Evolutionary conservation across 345 rosid species (phyloP).

Genomic region (Zanthoxylum bungeanum): DNA sequence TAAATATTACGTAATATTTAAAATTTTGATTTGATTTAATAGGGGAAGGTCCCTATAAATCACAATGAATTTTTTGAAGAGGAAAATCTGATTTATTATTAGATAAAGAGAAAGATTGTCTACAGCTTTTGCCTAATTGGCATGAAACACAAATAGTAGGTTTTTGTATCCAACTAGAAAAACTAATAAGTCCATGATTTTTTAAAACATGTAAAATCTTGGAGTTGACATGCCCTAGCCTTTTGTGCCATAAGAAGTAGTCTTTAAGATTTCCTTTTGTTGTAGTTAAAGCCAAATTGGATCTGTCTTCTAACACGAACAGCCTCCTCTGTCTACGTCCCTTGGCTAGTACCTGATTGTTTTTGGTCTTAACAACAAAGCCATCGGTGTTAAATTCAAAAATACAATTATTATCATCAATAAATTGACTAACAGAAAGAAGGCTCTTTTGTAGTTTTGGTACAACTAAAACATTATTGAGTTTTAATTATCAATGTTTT

Average conservation of each 20-base stretch:
- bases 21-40: neutral
- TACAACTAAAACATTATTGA: neutral
- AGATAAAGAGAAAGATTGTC: neutral
- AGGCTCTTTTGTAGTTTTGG: neutral
- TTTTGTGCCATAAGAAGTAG: neutral
- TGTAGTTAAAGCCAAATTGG: neutral
- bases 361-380: neutral
- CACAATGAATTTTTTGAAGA: neutral
- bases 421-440: neutral
- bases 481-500: neutral
- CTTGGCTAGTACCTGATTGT: neutral
- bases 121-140: constrained; percentile 4
- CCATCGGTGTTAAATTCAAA: neutral
- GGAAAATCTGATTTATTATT: neutral
- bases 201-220: neutral
- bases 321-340: neutral
- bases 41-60: neutral
- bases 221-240: neutral
- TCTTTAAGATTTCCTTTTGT: neutral
- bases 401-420: neutral
- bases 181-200: neutral
- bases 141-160: neutral
- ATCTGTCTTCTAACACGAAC: neutral
- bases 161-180: neutral
- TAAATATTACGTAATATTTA: neutral